Percentiles rank a stretch among this genome's conserved stretches.
Conservation (phyloP, 192 early-diverging fungal species). For the Pilaira anomala region DNA sequence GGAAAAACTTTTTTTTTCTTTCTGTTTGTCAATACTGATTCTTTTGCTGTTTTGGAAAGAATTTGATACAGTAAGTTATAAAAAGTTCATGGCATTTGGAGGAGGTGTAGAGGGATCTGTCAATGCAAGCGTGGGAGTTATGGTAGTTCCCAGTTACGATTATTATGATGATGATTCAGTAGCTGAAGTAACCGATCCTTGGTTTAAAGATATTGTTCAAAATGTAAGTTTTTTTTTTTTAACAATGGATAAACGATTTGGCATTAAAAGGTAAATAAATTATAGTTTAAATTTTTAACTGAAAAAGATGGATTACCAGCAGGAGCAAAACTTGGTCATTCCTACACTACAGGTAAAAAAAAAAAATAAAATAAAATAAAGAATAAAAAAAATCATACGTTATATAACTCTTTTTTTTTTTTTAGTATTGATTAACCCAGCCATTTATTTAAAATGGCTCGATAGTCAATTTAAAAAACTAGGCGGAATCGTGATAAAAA, state of each 20-base stretch:
- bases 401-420: too few species aligned
- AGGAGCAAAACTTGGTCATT: constrained; percentile 54
- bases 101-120: constrained; percentile 21
- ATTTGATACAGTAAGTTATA: constrained; percentile 37
- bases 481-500: constrained; percentile 48
- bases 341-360: constrained; percentile 55
- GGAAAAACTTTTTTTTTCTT: not conserved
- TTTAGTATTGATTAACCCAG: constrained; percentile 51
- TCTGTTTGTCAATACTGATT: too few species aligned
- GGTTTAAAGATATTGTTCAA: constrained; percentile 53
- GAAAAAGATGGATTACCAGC: constrained; percentile 47
- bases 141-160: constrained; percentile 50
- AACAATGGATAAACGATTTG: not conserved
- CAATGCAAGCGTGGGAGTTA: constrained; percentile 41
- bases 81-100: constrained; percentile 36
- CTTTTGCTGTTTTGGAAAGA: constrained; percentile 14
- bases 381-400: too few species aligned
- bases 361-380: constrained; percentile 11
- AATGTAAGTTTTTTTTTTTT: constrained; percentile 35
- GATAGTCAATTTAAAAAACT: constrained; percentile 40
- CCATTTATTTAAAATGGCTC: constrained; percentile 64
- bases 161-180: constrained; percentile 56
- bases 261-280: not conserved
- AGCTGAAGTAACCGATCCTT: constrained; percentile 55
- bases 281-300: constrained; percentile 43